phyloP scores from a whole-genome alignment of 257 asterid genomes.

The Solanum chmielewskii region DNA sequence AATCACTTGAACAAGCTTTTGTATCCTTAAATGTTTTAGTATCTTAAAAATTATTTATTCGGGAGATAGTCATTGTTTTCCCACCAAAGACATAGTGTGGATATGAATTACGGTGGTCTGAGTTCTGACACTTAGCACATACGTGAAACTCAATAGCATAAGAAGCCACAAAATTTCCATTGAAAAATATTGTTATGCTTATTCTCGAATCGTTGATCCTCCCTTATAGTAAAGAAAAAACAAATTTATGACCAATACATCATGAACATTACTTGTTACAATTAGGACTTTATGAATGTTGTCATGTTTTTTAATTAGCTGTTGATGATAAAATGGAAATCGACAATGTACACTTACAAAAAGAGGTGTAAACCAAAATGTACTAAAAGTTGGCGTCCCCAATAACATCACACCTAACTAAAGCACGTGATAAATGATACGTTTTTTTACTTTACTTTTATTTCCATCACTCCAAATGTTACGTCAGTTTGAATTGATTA shows the following conservation, averaged over 20 bases:
- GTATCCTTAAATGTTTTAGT: too few relatives aligned
- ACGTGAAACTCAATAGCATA: slow-evolving; percentile 16
- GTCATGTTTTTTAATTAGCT: too few relatives aligned
- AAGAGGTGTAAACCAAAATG: background rate
- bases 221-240: background rate
- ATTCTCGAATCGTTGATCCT: background rate
- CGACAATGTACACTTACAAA: background rate
- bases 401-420: background rate
- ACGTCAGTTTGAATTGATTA: too few relatives aligned
- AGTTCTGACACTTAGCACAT: too few relatives aligned
- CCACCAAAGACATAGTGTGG: too few relatives aligned
- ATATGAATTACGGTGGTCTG: too few relatives aligned
- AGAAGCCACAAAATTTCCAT: slow-evolving; percentile 29
- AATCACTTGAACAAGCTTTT: too few relatives aligned
- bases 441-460: too few relatives aligned
- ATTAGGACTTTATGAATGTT: too few relatives aligned
- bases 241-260: background rate
- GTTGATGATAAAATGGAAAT: too few relatives aligned
- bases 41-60: too few relatives aligned
- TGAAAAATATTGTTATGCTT: slow-evolving; percentile 33
- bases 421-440: background rate
- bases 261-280: background rate
- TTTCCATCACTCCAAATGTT: background rate
- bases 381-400: background rate
- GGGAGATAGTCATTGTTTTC: too few relatives aligned